Evolutionary conservation across 2,329 filamentous ascomycete genomes (phyloP).

Genomic region (Aspergillus sp.): DNA sequence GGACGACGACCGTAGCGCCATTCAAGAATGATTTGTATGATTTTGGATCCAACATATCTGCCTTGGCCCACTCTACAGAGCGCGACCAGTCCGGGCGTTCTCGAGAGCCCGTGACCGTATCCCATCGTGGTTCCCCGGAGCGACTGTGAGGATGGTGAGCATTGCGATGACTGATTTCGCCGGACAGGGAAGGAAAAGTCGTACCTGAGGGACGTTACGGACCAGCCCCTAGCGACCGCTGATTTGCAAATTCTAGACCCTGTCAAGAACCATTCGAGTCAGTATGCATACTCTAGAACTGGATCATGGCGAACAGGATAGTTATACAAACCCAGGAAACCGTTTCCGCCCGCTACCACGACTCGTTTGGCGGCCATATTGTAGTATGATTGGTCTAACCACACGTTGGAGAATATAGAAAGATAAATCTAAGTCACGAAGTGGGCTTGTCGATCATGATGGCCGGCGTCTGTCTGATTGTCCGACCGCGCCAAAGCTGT

Average conservation of each 20-base stretch:
- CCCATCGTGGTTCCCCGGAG: slow-evolving; percentile 86
- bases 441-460: slow-evolving; percentile 12
- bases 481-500: background rate
- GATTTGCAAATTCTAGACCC: slow-evolving; percentile 85
- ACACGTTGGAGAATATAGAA: background rate
- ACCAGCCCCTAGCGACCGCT: slow-evolving; percentile 81
- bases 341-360: slow-evolving; percentile 89
- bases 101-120: slow-evolving; percentile 68
- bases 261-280: slow-evolving; percentile 26
- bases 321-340: slow-evolving; percentile 69
- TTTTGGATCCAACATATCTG: slow-evolving; percentile 78
- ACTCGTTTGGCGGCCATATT: slow-evolving; percentile 69
- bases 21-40: slow-evolving; percentile 76
- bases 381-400: slow-evolving; percentile 9
- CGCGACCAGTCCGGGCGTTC: slow-evolving; percentile 76
- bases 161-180: background rate
- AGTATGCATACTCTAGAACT: background rate
- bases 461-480: slow-evolving; percentile 1
- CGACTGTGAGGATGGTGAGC: slow-evolving; percentile 57
- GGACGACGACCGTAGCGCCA: slow-evolving; percentile 80
- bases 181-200: slow-evolving; percentile 1
- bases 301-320: background rate
- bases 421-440: background rate
- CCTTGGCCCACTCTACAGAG: slow-evolving; percentile 81
- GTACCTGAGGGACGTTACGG: slow-evolving; percentile 89